phyloP scores from a whole-genome alignment of 2,329 filamentous ascomycete genomes.

The Botrytis pseudocinerea region DNA sequence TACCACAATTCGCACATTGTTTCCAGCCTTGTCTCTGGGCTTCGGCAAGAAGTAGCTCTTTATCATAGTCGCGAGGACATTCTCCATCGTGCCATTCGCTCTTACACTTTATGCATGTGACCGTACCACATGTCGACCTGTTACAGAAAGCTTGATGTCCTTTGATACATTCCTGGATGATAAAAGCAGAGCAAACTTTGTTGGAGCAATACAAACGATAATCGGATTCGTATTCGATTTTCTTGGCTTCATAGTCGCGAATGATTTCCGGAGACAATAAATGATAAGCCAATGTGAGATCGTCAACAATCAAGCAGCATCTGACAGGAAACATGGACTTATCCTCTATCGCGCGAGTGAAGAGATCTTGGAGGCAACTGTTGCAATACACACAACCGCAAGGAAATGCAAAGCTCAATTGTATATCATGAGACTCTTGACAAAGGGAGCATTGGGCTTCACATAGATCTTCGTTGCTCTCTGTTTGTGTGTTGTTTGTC shows the following conservation, averaged over 20 bases:
- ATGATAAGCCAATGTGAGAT: too few species aligned
- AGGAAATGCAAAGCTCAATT: not conserved
- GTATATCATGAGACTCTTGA: not conserved
- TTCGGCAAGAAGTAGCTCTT: not conserved
- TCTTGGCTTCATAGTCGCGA: not conserved
- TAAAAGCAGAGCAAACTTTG: not conserved
- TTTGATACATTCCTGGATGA: not conserved
- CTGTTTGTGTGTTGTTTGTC: not conserved
- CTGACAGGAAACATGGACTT: not conserved
- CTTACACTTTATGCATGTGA: slow-evolving; percentile 7
- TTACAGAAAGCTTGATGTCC: not conserved
- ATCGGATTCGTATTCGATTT: not conserved
- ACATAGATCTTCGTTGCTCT: not conserved
- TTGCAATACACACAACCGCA: not conserved
- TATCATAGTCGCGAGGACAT: not conserved
- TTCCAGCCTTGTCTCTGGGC: not conserved
- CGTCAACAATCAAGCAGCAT: not conserved
- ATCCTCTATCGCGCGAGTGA: not conserved
- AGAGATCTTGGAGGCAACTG: not conserved
- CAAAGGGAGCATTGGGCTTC: not conserved
- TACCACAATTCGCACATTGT: not conserved
- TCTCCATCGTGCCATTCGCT: not conserved
- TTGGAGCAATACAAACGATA: not conserved
- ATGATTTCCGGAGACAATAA: not conserved
- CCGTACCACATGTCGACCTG: not conserved